A percentile compares a stretch with the other conserved stretches of the same genome.
Evolutionary conservation across 208 protist species (phyloP).

Genomic region (Trypanosoma conorhini): DNA sequence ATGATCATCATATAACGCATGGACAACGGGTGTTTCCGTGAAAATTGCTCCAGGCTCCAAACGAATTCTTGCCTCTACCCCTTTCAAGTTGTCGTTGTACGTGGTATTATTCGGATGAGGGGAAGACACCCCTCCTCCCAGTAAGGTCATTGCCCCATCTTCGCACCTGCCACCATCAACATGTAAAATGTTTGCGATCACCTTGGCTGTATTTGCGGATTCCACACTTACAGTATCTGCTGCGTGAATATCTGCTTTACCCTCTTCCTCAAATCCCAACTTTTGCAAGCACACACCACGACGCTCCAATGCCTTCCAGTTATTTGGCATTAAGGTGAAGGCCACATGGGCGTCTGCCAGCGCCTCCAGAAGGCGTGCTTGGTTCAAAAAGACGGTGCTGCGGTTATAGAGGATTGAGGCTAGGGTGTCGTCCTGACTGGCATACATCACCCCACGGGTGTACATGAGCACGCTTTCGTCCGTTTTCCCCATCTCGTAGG

Average conservation of each 20-base stretch:
- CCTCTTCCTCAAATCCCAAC: slow-evolving; percentile 53
- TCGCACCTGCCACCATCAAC: neutral
- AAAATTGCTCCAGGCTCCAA: slow-evolving; percentile 56
- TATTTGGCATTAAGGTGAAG: slow-evolving; percentile 43
- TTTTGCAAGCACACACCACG: slow-evolving; percentile 68
- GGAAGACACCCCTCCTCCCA: neutral
- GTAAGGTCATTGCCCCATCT: neutral
- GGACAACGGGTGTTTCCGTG: slow-evolving; percentile 64
- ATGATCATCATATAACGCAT: slow-evolving; percentile 62
- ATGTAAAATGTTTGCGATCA: slow-evolving; percentile 49
- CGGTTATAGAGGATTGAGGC: slow-evolving; percentile 77
- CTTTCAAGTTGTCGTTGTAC: slow-evolving; percentile 12
- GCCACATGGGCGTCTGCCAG: slow-evolving; percentile 67
- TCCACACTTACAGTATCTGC: slow-evolving; percentile 34
- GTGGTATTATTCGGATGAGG: neutral
- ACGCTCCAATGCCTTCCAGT: slow-evolving; percentile 79
- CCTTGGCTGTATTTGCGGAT: slow-evolving; percentile 40
- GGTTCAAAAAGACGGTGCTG: slow-evolving; percentile 64
- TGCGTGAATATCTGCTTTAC: slow-evolving; percentile 60
- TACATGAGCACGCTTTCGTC: slow-evolving; percentile 62
- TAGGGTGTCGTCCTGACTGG: slow-evolving; percentile 58
- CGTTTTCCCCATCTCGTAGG: slow-evolving; percentile 44
- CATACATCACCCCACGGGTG: slow-evolving; percentile 77
- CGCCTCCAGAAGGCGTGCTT: slow-evolving; percentile 53
- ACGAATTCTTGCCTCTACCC: slow-evolving; percentile 37